Evolutionary conservation across 345 rosid genomes (phyloP).

Genomic region (Euphorbia peplus): DNA sequence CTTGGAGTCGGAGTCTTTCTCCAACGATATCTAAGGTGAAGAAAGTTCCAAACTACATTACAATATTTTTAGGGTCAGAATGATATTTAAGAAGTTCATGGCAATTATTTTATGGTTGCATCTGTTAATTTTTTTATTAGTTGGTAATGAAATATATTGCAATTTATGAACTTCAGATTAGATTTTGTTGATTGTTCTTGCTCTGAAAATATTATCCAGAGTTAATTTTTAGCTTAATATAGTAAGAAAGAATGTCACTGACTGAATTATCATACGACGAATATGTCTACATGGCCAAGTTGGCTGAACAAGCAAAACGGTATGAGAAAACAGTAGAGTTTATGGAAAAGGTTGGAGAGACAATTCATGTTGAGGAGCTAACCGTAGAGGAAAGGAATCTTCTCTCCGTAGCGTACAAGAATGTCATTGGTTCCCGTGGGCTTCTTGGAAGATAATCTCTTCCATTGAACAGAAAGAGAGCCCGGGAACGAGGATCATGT

Average conservation of each 20-base stretch:
- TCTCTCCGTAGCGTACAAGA: conserved; percentile 96
- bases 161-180: background rate
- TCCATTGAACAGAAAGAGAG: conserved; percentile 98
- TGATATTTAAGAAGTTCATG: background rate
- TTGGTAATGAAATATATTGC: background rate
- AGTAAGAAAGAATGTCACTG: conserved; percentile 59
- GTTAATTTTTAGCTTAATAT: conserved; percentile 16
- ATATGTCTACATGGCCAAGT: conserved; percentile 90
- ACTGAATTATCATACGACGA: conserved; percentile 75
- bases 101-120: background rate
- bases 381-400: conserved; percentile 94
- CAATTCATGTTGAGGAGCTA: conserved; percentile 77
- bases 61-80: background rate
- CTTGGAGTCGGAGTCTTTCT: background rate
- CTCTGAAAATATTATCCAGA: conserved; percentile 17
- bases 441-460: conserved; percentile 98
- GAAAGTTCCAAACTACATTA: background rate
- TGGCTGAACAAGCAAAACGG: conserved; percentile 97
- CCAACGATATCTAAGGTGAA: background rate
- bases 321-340: conserved; percentile 97
- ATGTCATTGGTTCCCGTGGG: conserved; percentile 98
- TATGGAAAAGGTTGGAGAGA: conserved; percentile 93
- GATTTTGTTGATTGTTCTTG: background rate
- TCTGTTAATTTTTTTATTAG: background rate
- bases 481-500: conserved; percentile 91